Base-by-base conservation (phyloP, 768 basidiomycete genomes). In the Daedaleopsis nitida region DNA sequence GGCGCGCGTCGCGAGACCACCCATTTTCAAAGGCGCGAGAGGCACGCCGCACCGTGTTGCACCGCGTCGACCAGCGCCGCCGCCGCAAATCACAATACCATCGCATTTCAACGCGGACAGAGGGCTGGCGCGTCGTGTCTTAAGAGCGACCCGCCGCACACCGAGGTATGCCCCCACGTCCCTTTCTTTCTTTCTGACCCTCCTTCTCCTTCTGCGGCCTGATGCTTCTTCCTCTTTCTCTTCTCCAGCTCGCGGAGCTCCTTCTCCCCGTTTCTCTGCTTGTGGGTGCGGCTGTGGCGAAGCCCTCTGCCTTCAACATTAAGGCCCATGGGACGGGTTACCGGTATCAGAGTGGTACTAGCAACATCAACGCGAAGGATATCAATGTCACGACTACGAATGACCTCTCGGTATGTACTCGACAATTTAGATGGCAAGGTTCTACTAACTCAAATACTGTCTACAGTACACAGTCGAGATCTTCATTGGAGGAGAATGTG, bases 401-500 rank as follows among this genome's bases (percentile, higher is more conserved):
- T 37, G 38, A 53, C 21, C 50, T 52, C 10, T 14, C 13, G 11
- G 50, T 52, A 37, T 35, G 50, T 35, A 5, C 34, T 21, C 32
- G 10, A 13, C n/a, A 11, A 2, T 52, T 1, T 9, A 7, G 35
- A 32, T 1, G 32, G 14, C 3, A 34, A 14, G 8, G 17, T 32
- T 27, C 7, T 52, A 13, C 10, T 52, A 6, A 52, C 10, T 14
- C 1, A 21, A 4, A 9, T 10, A 14, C 16, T 12, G 34, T 24
- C 52, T 42, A 32, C 27, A 32, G 27, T 55, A 55, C 42, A 55
- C 54, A 24, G 42, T 44, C 14, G 43, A 55, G 5, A 59, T 63
- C 34, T 52, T 39, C 2, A 14, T 63, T 17, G 62, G 62, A 12
- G 54, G 58, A 24, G 21, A 55, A 12, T 32, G 64, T 65, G 23